Conservation (phyloP, 2,329 filamentous ascomycete genomes). For the Zymoseptoria brevis region DNA sequence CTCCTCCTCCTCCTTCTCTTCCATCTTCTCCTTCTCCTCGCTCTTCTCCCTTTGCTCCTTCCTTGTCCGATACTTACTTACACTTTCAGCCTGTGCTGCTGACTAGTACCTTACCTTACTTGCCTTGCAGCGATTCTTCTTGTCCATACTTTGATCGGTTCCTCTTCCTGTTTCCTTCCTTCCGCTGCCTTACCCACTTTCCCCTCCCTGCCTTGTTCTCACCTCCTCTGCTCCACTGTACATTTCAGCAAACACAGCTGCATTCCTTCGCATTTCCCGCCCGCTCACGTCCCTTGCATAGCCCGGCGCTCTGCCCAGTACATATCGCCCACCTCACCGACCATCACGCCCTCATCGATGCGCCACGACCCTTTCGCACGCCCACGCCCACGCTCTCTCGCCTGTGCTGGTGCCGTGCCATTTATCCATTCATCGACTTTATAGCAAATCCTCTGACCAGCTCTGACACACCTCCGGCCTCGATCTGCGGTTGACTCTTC, state of each 20-base stretch:
- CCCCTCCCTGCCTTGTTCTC: not conserved
- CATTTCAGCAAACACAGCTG: slow-evolving; percentile 6
- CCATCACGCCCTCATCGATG: slow-evolving; percentile 8
- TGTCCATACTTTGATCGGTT: not conserved
- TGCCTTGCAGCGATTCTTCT: not conserved
- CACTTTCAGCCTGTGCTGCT: not conserved
- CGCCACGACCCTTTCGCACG: slow-evolving; percentile 1
- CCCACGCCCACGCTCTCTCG: slow-evolving; percentile 1
- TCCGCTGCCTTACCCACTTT: not conserved
- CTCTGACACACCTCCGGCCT: not conserved
- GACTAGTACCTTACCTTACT: not conserved
- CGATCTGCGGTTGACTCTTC: slow-evolving; percentile 12
- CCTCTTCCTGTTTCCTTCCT: not conserved
- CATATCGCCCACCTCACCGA: slow-evolving; percentile 9
- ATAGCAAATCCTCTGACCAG: slow-evolving; percentile 1
- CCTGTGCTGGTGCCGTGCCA: slow-evolving; percentile 7
- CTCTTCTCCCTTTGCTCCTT: too few species aligned
- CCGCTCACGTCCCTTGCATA: slow-evolving; percentile 9
- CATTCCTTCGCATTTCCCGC: slow-evolving; percentile 14
- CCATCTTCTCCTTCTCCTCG: too few species aligned
- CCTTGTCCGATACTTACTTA: not conserved
- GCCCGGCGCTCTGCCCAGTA: slow-evolving; percentile 5
- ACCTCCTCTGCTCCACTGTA: not conserved
- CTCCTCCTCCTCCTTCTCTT: too few species aligned
- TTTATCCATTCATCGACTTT: slow-evolving; percentile 6